Evolutionary conservation across 192 early-diverging fungal species (phyloP).

Genomic region (Neocallimastix lanati): DNA sequence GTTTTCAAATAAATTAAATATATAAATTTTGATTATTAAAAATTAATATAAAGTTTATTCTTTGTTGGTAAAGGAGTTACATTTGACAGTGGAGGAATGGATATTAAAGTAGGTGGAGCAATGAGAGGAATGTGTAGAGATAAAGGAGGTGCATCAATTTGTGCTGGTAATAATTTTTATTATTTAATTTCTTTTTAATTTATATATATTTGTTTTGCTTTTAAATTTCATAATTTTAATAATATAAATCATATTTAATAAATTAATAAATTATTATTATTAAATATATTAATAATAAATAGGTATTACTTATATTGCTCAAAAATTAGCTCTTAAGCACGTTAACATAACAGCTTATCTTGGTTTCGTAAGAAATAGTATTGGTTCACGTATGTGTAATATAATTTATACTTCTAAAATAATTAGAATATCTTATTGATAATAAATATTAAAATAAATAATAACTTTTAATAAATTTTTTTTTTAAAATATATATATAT

Average conservation of each 20-base stretch:
- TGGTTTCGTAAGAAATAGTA: background rate
- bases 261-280: too few species aligned
- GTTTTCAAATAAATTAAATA: too few species aligned
- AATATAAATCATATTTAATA: too few species aligned
- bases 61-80: conserved; percentile 83
- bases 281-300: background rate
- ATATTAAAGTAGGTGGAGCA: conserved; percentile 59
- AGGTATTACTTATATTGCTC: background rate
- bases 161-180: conserved; percentile 27
- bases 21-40: conserved; percentile 1
- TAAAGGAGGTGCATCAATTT: conserved; percentile 70
- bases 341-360: conserved; percentile 40
- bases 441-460: too few species aligned
- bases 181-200: too few species aligned
- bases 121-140: conserved; percentile 84
- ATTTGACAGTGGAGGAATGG: conserved; percentile 76
- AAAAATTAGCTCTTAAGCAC: conserved; percentile 17
- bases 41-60: conserved; percentile 41
- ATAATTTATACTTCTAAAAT: too few species aligned
- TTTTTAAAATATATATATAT: too few species aligned
- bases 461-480: too few species aligned
- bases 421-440: too few species aligned
- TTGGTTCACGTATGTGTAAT: background rate
- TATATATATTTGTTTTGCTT: too few species aligned
- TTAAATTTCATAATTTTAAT: too few species aligned